Evolutionary conservation across 1,284 basidiomycete genomes (phyloP).

Genomic region (Marasmius sp.): DNA sequence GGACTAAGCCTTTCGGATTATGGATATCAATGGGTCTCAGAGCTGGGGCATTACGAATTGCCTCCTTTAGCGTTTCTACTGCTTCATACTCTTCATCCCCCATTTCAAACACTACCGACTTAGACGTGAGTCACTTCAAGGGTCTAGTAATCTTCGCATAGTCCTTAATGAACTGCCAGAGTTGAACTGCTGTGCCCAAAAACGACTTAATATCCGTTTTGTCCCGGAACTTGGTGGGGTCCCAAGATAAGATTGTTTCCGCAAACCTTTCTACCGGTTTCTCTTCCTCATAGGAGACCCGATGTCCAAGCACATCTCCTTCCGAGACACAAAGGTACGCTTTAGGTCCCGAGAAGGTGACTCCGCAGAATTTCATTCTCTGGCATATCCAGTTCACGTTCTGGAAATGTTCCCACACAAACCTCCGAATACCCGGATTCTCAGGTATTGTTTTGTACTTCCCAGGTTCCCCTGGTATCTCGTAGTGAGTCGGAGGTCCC

Average conservation of each 20-base stretch:
- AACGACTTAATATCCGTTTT: constrained; percentile 18
- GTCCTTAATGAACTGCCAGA: constrained; percentile 21
- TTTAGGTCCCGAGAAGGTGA: too few species aligned
- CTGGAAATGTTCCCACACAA: constrained; percentile 8
- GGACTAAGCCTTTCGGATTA: constrained; percentile 8
- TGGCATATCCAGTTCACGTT: neutral
- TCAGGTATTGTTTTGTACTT: constrained; percentile 23
- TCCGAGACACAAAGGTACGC: neutral
- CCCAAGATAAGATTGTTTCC: constrained; percentile 13
- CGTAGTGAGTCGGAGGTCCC: constrained; percentile 21
- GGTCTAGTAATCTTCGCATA: constrained; percentile 19
- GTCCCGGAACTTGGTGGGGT: constrained; percentile 14
- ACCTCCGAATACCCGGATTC: constrained; percentile 27
- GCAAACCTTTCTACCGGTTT: constrained; percentile 16
- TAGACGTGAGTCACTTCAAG: constrained; percentile 12
- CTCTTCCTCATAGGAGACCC: constrained; percentile 14
- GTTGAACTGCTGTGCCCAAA: constrained; percentile 18
- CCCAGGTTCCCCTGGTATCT: constrained; percentile 13
- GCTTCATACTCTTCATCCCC: constrained; percentile 17
- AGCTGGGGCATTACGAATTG: neutral
- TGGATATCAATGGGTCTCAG: neutral
- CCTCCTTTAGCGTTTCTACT: neutral
- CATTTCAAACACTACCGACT: constrained; percentile 20
- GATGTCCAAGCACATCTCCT: neutral
- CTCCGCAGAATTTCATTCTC: too few species aligned